A percentile compares a stretch with the other conserved stretches of the same genome.
Conservation (phyloP, 176 grass and related monocot species). For the Coix lacrymajobi region DNA sequence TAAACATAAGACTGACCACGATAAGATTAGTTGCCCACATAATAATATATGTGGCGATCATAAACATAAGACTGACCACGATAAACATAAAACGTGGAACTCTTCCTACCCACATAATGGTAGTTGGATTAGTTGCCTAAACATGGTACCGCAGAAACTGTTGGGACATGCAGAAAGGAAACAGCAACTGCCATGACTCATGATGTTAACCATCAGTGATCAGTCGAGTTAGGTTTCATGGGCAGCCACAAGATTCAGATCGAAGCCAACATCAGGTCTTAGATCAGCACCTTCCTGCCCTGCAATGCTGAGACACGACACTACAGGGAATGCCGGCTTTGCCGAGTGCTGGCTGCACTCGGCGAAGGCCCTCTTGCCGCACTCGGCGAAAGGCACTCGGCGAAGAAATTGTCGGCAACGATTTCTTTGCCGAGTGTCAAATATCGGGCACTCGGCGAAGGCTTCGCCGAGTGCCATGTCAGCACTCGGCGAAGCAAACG, state of each 20-base stretch:
- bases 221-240: neutral
- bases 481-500: no score
- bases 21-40: no score
- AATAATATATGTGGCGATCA: neutral
- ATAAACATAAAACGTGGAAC: neutral
- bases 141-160: neutral
- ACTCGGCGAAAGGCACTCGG: no score
- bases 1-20: neutral
- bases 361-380: no score
- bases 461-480: no score
- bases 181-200: neutral
- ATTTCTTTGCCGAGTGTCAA: no score
- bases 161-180: neutral
- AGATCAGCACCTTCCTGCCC: neutral
- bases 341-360: no score
- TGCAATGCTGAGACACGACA: neutral
- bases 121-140: neutral
- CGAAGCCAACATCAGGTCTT: neutral
- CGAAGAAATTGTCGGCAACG: no score
- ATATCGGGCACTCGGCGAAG: no score
- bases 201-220: conserved; percentile 13
- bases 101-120: neutral
- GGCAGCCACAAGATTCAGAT: conserved; percentile 10
- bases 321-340: no score
- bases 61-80: neutral